Base-by-base conservation (phyloP, 73 alveolate genomes). In the Tetrahymena elliotti region DNA sequence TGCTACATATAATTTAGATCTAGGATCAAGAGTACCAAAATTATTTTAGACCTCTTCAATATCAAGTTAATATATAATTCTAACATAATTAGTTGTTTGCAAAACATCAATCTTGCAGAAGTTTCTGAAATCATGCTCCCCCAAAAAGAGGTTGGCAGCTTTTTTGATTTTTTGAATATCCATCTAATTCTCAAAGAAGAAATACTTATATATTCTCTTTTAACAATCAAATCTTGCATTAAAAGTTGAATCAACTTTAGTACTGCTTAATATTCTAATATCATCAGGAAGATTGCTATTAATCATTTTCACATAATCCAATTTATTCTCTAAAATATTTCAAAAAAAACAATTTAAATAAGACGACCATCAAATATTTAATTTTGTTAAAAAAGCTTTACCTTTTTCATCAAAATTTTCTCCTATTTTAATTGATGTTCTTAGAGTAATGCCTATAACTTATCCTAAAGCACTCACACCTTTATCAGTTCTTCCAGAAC, bases 391-490 rank as follows among this genome's bases (percentile, higher is more conserved):
- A 10, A 8, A 40, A 40, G n/a, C n/a, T 40, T 24, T 68, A 68
- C 88, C 88, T 68, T 2, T 68, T 27, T 84, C 93, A 22, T 83
- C 93, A 40, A 33, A 24, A 11, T 84, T 54, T 15, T 83, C 53
- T 35, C 95, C 94, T 94, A 94, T 38, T 93, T 54, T 83, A 92
- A 95, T 83, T 41, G 93, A 84, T 41, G 93, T 95, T 52, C 99
- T 94, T 5, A 97, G 97, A 93, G 84, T 95, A 27, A 98, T 95
- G 12, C 99, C 97, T 93, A 97, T 97, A 6, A 98, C 99, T 96
- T 98, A 97, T 53, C 99, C 99, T 38, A 98, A 93, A 38, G 99
- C 99, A 93, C 99, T 98, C 20, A 98, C 99, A 22, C 99, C 99
- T 95, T 98, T 98, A 96, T 98, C 99, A 36, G 99, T 98, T 92